These are phyloP conservation scores for Colletotrichum sp. DNA, from an alignment of 2,329 filamentous ascomycete genomes.

Conservation along the genomic window DNA sequence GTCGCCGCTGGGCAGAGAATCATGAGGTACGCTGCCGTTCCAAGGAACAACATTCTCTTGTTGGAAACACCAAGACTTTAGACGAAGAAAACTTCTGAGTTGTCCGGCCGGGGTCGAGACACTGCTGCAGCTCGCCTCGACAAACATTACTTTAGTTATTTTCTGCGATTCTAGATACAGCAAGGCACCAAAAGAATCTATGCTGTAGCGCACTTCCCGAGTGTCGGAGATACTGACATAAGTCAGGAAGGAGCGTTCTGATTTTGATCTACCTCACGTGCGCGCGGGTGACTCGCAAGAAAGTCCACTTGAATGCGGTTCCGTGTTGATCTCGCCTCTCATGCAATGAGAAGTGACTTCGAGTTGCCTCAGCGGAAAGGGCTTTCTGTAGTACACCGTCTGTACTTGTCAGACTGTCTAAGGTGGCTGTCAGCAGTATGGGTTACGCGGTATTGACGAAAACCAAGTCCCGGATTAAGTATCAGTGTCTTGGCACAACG, in stretches of 20 bases:
- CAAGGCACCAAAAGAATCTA: background rate
- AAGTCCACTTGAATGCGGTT: background rate
- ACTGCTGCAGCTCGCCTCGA: background rate
- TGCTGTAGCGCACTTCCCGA: background rate
- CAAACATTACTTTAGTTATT: background rate
- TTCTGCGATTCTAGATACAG: background rate
- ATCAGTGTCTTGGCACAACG: background rate
- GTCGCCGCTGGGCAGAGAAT: background rate
- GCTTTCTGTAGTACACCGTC: background rate
- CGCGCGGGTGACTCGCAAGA: background rate
- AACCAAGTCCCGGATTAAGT: background rate
- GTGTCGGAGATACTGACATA: background rate
- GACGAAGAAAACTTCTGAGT: background rate
- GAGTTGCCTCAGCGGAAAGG: background rate
- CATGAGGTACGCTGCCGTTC: background rate
- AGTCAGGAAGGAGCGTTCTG: background rate
- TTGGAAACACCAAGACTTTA: background rate
- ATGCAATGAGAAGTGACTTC: background rate
- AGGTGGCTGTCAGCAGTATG: background rate
- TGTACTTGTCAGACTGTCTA: background rate
- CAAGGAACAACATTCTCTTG: background rate
- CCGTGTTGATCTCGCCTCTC: background rate
- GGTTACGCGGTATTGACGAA: background rate
- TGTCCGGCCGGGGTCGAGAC: background rate
- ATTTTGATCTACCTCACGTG: background rate